Evolutionary conservation across 1,284 basidiomycete genomes (phyloP).

Genomic region (Ganoderma sinense): DNA sequence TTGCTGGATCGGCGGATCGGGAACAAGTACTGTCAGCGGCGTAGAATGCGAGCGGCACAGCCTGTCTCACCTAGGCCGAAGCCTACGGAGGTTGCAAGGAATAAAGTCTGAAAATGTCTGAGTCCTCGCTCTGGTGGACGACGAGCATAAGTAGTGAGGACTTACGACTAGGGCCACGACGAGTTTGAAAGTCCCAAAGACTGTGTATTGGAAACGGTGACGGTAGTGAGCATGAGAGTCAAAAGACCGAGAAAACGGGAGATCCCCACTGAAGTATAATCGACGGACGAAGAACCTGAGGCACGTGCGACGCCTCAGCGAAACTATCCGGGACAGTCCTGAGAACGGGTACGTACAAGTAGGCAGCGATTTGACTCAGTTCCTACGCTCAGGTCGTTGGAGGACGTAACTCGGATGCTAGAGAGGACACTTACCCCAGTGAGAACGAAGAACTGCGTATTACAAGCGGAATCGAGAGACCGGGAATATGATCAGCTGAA

Average conservation of each 20-base stretch:
- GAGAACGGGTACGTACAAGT: neutral
- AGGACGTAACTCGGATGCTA: neutral
- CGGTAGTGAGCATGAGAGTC: neutral
- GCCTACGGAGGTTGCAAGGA: neutral
- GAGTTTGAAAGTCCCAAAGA: neutral
- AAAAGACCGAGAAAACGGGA: neutral
- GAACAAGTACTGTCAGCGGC: neutral
- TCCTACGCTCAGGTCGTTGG: neutral
- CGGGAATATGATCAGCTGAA: neutral
- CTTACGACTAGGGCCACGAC: neutral
- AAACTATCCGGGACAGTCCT: neutral
- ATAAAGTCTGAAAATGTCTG: neutral
- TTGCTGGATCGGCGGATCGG: neutral
- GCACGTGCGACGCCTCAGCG: neutral
- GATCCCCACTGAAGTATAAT: neutral
- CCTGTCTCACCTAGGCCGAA: neutral
- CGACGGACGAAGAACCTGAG: slow-evolving; percentile 2
- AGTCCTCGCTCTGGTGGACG: neutral
- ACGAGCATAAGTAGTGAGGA: neutral
- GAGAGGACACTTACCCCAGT: neutral
- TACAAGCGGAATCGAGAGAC: neutral
- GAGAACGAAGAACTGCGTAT: neutral
- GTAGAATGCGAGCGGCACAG: neutral
- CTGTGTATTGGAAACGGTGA: neutral
- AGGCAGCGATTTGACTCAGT: neutral